Evolutionary conservation across 106 monocot species (phyloP), one percentile per base, ranked within the genome.

Genomic region (Dendrobium nobile): DNA sequence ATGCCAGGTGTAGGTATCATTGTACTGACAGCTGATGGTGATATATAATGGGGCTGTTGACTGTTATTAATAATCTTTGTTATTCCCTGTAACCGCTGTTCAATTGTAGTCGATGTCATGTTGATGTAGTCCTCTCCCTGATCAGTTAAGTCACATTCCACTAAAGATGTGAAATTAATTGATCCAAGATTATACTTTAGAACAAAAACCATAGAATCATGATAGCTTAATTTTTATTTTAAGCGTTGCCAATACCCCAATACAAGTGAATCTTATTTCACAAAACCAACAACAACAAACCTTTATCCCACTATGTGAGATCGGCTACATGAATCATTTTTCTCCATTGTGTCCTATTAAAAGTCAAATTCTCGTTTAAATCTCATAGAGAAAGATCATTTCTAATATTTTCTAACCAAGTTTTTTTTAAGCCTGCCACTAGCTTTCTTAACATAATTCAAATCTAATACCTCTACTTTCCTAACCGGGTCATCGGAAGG

Each of bases 1-100:
- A 95, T 92, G 72, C 95, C 95, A 78, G 95, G 95, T 68, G 95
- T 95, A n/a, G 95, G 95, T 61, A 95, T 90, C 95, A 95, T 95
- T 20, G 92, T 95, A 78, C 83, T 82, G 9, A 77, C 73, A 48
- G 82, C 42, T 58, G 90, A 81, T 77, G 88, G 83, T 47, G 88
- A 80, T 61, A 84, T 74, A 64, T 84, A 87, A 47, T 80, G 80
- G 41, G 85, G n/a, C 19, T 77, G 78, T 55, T 87, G 87, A 64
- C 67, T 86, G 65, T 87, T 80, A 74, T 79, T 88, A 67, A 47
- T 28, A 28, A 18, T 80, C 85, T 81, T 92, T 24, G 89, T 10
- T 75, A 90, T 59, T 75, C 59, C 48, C 18, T 82, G 82, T 75
- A 95, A 75, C 61, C 86, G 90, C 11, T 81, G 87, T 28, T 92